These are phyloP conservation scores for Arachnomyces sp. DNA, from an alignment of 2,329 filamentous ascomycete genomes.

Conservation along the genomic window DNA sequence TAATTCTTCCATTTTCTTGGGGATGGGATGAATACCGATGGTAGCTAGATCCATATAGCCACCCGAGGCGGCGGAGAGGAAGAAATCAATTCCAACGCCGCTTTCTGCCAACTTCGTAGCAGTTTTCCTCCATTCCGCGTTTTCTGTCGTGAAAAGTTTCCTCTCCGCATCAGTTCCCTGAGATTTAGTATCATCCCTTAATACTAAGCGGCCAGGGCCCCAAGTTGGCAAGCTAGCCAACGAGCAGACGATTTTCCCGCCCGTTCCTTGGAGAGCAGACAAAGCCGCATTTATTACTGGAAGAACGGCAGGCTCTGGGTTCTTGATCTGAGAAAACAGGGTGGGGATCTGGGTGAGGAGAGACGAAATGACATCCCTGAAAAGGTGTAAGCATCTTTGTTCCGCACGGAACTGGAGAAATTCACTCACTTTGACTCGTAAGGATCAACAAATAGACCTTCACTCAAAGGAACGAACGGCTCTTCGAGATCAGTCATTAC, in stretches of 20 bases:
- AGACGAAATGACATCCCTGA: constrained; percentile 67
- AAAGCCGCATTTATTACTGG: constrained; percentile 76
- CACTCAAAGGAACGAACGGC: constrained; percentile 84
- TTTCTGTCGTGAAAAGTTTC: constrained; percentile 84
- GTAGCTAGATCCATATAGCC: constrained; percentile 90
- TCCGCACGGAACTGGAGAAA: background rate
- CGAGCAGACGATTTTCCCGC: constrained; percentile 86
- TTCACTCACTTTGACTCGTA: constrained; percentile 63
- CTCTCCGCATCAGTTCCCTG: constrained; percentile 82
- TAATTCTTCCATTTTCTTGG: background rate
- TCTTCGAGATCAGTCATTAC: constrained; percentile 98
- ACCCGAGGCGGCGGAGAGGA: constrained; percentile 81
- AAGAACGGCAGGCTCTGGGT: constrained; percentile 80
- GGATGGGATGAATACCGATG: constrained; percentile 52
- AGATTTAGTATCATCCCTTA: constrained; percentile 82
- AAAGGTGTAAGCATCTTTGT: constrained; percentile 18
- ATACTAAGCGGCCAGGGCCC: constrained; percentile 75
- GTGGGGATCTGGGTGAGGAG: constrained; percentile 74
- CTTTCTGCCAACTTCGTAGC: constrained; percentile 80
- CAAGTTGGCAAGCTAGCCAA: constrained; percentile 81
- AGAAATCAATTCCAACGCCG: constrained; percentile 87
- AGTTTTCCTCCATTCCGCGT: constrained; percentile 76
- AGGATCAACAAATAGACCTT: constrained; percentile 90
- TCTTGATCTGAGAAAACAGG: constrained; percentile 81
- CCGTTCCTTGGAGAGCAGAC: constrained; percentile 74